Base-by-base conservation (phyloP, 2,329 filamentous ascomycete species). In the Sphaerulina musiva region DNA sequence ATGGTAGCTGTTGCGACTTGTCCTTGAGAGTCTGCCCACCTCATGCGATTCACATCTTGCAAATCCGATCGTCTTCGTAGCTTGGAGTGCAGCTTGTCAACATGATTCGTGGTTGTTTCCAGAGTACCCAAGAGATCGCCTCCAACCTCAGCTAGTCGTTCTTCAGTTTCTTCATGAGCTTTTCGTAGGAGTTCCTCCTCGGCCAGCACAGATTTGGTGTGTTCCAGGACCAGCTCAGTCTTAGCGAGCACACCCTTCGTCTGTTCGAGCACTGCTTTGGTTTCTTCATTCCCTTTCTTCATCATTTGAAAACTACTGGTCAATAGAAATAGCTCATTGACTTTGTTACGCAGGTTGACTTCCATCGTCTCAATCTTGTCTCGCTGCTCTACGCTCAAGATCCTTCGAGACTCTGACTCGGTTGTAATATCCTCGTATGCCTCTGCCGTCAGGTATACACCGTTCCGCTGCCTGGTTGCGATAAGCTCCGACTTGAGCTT, bases 361-460 rank as follows among this genome's bases (percentile, higher is more conserved):
- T 98, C 93, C 74, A 97, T 85, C 0, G 89, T 91, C 67, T 95
- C 89, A 45, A 98, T 90, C 70, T 89, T 92, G 62, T 92, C 90
- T 6, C 84, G 81, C 66, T 97, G 92, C 68, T 98, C 93, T 64
- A 97, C 92, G 62, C 86, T 87, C 39, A 97, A 80, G 58, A 97
- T 96, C 10, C 89, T 80, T 49, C 91, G 81, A 2, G 92, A 95
- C 71, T 98, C 93, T 71, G 87, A 96, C 69, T 95, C 85, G 4
- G 88, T 87, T 0, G 85, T 92, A 73, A 98, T 86, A 64, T 95
- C 88, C 68, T 97, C 92, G 66, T 90, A 96, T 12, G 82, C 82
- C 55, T 95, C 90, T 53, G 89, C 87, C 0, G 92, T 87, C 34
- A 98, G 78, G 68, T 97, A 97, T 2, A 98, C 92, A 50, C 93